Conservation (phyloP, 2,329 filamentous ascomycete genomes). For the Fusarium pilosicola region DNA sequence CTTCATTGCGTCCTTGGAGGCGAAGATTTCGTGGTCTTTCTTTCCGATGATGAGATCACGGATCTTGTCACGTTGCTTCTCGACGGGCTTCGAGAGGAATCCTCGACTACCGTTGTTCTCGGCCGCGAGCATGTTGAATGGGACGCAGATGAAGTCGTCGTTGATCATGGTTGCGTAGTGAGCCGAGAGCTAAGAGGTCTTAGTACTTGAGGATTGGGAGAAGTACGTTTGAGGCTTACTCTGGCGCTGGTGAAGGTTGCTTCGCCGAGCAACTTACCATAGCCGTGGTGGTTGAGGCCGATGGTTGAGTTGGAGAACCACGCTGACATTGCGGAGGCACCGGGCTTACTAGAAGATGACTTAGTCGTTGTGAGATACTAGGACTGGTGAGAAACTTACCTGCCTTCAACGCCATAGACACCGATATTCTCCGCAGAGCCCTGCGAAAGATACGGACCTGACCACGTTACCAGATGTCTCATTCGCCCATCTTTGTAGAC, state of each 20-base stretch:
- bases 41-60: conserved; percentile 51
- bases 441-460: conserved; percentile 52
- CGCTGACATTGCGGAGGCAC: conserved; percentile 56
- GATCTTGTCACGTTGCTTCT: conserved; percentile 53
- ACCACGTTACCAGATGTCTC: conserved; percentile 57
- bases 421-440: conserved; percentile 54
- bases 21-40: conserved; percentile 50
- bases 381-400: conserved; percentile 30
- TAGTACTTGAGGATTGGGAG: background rate
- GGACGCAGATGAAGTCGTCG: conserved; percentile 52
- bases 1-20: conserved; percentile 49
- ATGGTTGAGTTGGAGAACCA: conserved; percentile 58
- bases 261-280: conserved; percentile 55
- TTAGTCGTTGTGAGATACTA: accelerated
- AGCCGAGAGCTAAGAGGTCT: conserved; percentile 48
- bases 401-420: conserved; percentile 57
- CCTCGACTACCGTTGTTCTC: conserved; percentile 41
- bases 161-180: conserved; percentile 54
- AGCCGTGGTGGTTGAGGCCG: conserved; percentile 53
- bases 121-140: conserved; percentile 55
- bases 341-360: conserved; percentile 50
- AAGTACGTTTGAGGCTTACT: conserved; percentile 30
- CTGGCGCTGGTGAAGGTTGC: conserved; percentile 56
- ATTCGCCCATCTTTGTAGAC: conserved; percentile 57
- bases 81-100: conserved; percentile 35